Percentiles rank a stretch among this genome's conserved stretches.
These are phyloP conservation scores for Teratosphaeria nubilosa DNA, from an alignment of 2,329 filamentous ascomycete species.

Conservation along the genomic window DNA sequence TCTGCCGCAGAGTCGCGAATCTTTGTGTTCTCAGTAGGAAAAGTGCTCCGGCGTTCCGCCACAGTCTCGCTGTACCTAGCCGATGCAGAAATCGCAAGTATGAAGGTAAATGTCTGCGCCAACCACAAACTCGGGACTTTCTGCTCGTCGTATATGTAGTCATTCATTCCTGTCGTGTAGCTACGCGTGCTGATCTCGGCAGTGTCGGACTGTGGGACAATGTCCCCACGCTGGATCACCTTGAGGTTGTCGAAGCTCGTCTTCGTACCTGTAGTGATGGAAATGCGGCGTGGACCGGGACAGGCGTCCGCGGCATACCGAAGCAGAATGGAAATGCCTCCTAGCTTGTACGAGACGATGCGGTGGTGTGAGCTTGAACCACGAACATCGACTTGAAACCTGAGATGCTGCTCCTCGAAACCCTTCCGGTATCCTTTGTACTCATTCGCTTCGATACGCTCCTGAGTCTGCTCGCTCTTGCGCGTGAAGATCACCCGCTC, in stretches of 20 bases:
- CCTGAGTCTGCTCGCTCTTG: background rate
- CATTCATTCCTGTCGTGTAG: background rate
- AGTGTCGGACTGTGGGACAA: background rate
- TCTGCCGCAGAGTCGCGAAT: background rate
- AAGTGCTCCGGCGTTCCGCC: background rate
- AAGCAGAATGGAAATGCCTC: background rate
- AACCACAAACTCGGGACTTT: background rate
- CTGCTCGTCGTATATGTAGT: background rate
- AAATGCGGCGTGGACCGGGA: background rate
- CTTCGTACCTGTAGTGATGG: background rate
- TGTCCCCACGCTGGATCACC: background rate
- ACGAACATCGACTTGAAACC: background rate
- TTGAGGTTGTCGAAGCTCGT: background rate
- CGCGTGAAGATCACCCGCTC: background rate
- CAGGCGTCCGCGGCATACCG: background rate
- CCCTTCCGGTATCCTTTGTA: background rate
- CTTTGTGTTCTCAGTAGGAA: background rate
- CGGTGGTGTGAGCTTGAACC: background rate
- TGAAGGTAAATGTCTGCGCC: background rate
- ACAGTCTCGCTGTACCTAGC: background rate
- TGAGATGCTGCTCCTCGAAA: background rate
- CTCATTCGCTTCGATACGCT: background rate
- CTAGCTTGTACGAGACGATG: background rate
- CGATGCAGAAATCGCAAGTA: background rate
- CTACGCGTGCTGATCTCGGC: background rate